phyloP scores from a whole-genome alignment of 2,329 filamentous ascomycete species.

The Tothia fuscella region DNA sequence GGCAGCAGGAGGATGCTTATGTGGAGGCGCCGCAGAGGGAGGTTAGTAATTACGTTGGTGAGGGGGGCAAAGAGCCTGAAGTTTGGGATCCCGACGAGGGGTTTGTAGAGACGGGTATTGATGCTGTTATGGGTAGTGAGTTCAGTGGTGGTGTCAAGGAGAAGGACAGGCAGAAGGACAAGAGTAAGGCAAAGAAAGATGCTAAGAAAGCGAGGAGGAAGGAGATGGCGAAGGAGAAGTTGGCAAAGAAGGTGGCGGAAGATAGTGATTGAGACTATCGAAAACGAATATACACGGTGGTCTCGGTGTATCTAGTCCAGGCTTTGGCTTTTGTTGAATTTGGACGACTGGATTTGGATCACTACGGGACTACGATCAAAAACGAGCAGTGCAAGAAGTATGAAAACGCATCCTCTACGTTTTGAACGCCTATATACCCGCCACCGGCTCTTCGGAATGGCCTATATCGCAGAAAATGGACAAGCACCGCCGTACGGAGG shows the following conservation, averaged over 20 bases:
- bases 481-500: too few species aligned
- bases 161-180: constrained; percentile 41
- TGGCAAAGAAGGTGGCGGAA: constrained; percentile 8
- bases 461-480: too few species aligned
- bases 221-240: constrained; percentile 1
- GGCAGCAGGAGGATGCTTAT: constrained; percentile 24
- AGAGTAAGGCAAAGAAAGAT: constrained; percentile 39
- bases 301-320: too few species aligned
- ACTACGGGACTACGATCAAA: too few species aligned
- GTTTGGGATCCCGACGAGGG: constrained; percentile 12
- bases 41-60: constrained; percentile 18
- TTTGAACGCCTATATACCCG: too few species aligned
- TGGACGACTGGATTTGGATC: background rate
- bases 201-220: constrained; percentile 23
- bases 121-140: constrained; percentile 4
- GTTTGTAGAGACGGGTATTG: too few species aligned
- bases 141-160: constrained; percentile 18
- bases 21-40: constrained; percentile 27
- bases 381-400: too few species aligned
- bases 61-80: constrained; percentile 11
- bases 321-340: too few species aligned
- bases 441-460: too few species aligned
- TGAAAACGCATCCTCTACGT: too few species aligned
- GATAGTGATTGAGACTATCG: background rate
- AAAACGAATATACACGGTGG: too few species aligned